Evolutionary conservation across 305 asterid species (phyloP), one percentile per base, ranked within the genome.

Genomic region (Coffea humblotiana): DNA sequence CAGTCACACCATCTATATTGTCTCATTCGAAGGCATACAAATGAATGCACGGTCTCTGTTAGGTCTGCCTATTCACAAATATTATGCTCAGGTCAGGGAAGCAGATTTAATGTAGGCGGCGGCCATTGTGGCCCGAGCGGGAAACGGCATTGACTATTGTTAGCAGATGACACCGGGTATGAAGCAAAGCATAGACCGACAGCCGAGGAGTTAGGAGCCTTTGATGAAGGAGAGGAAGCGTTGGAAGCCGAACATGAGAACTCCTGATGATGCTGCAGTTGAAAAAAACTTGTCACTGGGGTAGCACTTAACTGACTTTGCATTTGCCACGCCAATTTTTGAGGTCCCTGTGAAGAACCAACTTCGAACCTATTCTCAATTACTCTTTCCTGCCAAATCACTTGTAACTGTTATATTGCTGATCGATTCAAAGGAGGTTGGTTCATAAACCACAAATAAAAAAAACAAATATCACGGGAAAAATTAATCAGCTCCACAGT

Each of bases 241-340:
- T 74, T 81, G 78, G 86, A 84, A 76, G 83, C 88, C 82, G 88
- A 86, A 76, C 90, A 80, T 83, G 94, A 83, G 97, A 94, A 94
- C n/a, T 94, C 98, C 98, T 91, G 98, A 94, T 94, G 98, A 94
- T 94, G 97, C 98, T 91, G 97, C 94, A 85, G 85, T 27, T 6
- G 84, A 67, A 61, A 83, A 78, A 81, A 80, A n/a, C n/a, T 78
- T 82, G 91, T 79, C 79, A 70, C 64, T 78, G 92, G 91, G 82
- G 80, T 83, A 8, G 84, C 74, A 32, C 78, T 71, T 80, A 49
- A 82, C 74, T 83, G 86, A 80, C 66, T 64, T 65, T 85, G 88
- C 85, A 86, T 74, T 83, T 85, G 85, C 89, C 85, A 82, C 37
- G 72, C 85, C 92, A 87, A 80, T 69, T 82, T 87, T 71, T 81